phyloP scores from a whole-genome alignment of 345 rosid genomes.

The Melaleuca quinquenervia region DNA sequence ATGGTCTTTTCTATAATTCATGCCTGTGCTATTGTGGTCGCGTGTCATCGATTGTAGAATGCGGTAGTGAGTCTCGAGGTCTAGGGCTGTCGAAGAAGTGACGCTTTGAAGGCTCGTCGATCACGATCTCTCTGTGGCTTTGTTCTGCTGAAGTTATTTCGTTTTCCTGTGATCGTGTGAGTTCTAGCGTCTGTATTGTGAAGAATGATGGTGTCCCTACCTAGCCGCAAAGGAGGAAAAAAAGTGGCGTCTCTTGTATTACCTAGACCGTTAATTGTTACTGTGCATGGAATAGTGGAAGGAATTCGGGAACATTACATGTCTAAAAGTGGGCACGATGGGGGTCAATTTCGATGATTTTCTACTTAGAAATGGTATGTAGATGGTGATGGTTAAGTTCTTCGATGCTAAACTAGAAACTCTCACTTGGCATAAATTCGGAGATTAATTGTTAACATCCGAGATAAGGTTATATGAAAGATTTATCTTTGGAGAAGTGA shows the following conservation, averaged over 20 bases:
- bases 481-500: neutral
- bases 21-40: neutral
- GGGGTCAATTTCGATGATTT: neutral
- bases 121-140: neutral
- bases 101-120: neutral
- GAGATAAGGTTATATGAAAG: neutral
- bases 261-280: neutral
- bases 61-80: neutral
- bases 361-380: neutral
- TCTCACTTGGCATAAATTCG: neutral
- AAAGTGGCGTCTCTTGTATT: neutral
- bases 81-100: neutral
- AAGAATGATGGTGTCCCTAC: neutral
- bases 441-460: neutral
- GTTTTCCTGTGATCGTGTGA: neutral
- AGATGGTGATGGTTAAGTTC: neutral
- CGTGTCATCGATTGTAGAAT: neutral
- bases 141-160: neutral
- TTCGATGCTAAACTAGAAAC: neutral
- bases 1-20: neutral
- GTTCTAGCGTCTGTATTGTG: neutral
- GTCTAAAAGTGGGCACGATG: neutral
- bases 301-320: neutral
- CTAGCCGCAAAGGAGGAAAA: neutral
- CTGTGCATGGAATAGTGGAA: neutral